Evolutionary conservation across 352 stramenopile species (phyloP).

Genomic region (Phytophthora meadii): DNA sequence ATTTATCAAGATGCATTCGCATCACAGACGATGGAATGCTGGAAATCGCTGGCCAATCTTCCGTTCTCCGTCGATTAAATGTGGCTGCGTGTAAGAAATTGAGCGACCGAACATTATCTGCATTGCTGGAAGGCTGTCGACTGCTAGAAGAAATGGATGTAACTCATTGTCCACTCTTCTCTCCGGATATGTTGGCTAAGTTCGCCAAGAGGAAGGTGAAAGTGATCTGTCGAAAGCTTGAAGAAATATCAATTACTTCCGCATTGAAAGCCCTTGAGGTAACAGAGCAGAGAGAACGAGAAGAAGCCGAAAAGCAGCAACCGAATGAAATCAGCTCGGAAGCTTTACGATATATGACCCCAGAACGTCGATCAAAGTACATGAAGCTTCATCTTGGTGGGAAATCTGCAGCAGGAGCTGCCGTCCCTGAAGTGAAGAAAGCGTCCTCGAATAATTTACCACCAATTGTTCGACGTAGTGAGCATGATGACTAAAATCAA

Average conservation of each 20-base stretch:
- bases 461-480: constrained; percentile 33
- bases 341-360: constrained; percentile 32
- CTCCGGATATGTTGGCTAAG: constrained; percentile 52
- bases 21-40: constrained; percentile 89
- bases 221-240: constrained; percentile 53
- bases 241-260: constrained; percentile 32
- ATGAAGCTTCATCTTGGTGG: constrained; percentile 21
- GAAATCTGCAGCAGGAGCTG: constrained; percentile 6
- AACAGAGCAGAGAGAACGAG: constrained; percentile 24
- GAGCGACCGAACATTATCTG: constrained; percentile 60
- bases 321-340: constrained; percentile 26
- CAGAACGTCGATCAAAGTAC: constrained; percentile 36
- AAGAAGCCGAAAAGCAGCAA: constrained; percentile 25
- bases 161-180: constrained; percentile 80
- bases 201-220: constrained; percentile 69
- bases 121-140: constrained; percentile 59
- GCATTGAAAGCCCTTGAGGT: constrained; percentile 20
- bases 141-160: constrained; percentile 81
- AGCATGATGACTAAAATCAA: constrained; percentile 32
- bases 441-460: constrained; percentile 36
- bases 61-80: constrained; percentile 70
- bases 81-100: constrained; percentile 86
- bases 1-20: constrained; percentile 68
- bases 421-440: constrained; percentile 24
- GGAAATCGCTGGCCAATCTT: constrained; percentile 77